Evolutionary conservation across 164 flowering plant genomes (phyloP), one percentile per base, ranked within the genome.

Genomic region (Macadamia integrifolia): DNA sequence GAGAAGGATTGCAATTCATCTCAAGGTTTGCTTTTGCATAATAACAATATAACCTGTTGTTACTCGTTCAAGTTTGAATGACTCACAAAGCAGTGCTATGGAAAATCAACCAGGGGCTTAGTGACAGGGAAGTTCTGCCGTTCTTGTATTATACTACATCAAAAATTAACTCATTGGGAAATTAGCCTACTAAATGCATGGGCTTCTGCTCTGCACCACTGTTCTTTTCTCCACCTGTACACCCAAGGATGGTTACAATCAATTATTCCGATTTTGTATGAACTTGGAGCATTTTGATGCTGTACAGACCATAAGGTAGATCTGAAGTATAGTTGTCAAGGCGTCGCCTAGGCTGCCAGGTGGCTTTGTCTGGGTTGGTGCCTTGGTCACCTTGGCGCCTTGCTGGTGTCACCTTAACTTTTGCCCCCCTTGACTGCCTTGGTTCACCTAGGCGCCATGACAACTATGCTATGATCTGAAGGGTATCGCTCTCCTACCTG

Each of bases 1-100:
- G 97, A 82, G 79, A 63, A 86, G 77, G 74, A 84, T 94, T 68
- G 90, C 86, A 9, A 63, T 42, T 63, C 91, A 94, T 82, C 80
- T 94, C 68, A 81, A 87, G 95, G 99, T 91, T 79, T 62, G 23
- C 43, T 58, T 69, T 69, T 11, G 32, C 62, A 14, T 43, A 35
- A 35, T 35, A 35, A 8, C 6, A 52, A 62, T 28, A 44, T 50
- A 50, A 40, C 52, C 31, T 14, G 40, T 2, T 35, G 40, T 2
- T 61, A 40, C 66, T 48, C 23, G 3, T 18, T 57, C 7, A 0
- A 31, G 43, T 44, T 14, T 58, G 31, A 29, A 29, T 13, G 42
- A 13, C 6, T 12, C 29, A 23, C 23, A 6, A 23, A 3, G 48
- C 57, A 42, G 60, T 52, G 9, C 23, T 13, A 35, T 6, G 13